Evolutionary conservation across 495 filamentous ascomycete genomes (phyloP), one percentile per base, ranked within the genome.

Genomic region (Penicillium cinerascens): DNA sequence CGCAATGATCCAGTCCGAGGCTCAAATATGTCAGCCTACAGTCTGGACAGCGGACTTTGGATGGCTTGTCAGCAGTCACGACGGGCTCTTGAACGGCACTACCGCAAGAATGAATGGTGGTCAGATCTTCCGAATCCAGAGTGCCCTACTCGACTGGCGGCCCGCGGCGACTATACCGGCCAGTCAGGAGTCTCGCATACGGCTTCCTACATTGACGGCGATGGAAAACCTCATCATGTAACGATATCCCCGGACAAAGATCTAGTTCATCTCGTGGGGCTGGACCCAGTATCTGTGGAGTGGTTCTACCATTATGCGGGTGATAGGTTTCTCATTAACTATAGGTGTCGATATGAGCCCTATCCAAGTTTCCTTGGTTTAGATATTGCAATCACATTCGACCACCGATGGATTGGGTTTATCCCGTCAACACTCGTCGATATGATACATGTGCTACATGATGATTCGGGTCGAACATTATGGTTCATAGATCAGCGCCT

Each of bases 401-500:
- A 33, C 8, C 13, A 3, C 3, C 4, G 29, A 33, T 33, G 29
- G 29, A 33, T 33, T 33, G 39, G 18, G 1, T 44, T 44, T 7
- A 27, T 29, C 16, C 44, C 22, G 8, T 33, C 23, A 4, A n/a
- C 27, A 2, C 25, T 46, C 4, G n/a, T 46, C 4, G 44, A 46
- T 21, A 46, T 36, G 44, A 15, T 46, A 17, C 13, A 6, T 15
- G 44, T 33, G 22, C 44, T 46, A 2, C 25, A 46, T 33, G 44
- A 46, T 36, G 10, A 36, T 27, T 16, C 44, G 6, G 22, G 16
- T 17, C 23, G 44, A 3, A 33, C 26, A 3, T 18, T 46, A 17
- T 46, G 44, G 44, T 46, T 46, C 25, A 46, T 46, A 16, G 44
- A 46, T 46, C 16, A 17, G 17, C 44, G 44, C 7, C 44, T 46